Percentiles rank a stretch among this genome's conserved stretches.
Evolutionary conservation across 2,329 filamentous ascomycete genomes (phyloP).

Genomic region (Aureobasidium leucospermi): DNA sequence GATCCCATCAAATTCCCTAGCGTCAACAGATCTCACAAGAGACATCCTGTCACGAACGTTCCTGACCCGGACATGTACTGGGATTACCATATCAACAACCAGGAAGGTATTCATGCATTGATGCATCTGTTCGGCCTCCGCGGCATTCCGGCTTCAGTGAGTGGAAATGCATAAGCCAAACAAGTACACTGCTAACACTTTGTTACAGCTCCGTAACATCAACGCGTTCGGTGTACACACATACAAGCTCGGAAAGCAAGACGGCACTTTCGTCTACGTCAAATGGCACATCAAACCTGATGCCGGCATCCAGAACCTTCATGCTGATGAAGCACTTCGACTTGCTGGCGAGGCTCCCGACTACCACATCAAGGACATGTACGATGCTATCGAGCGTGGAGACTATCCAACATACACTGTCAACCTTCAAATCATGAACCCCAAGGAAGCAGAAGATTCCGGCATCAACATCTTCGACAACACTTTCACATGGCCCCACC

Average conservation of each 20-base stretch:
- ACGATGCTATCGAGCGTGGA: conserved; percentile 38
- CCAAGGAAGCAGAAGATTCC: conserved; percentile 42
- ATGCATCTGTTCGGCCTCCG: conserved; percentile 47
- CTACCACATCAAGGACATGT: conserved; percentile 33
- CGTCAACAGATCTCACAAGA: conserved; percentile 30
- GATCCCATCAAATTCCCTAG: conserved; percentile 37
- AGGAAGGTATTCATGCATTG: conserved; percentile 42
- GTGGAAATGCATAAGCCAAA: not conserved
- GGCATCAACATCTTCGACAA: conserved; percentile 49
- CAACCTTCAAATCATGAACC: conserved; percentile 48
- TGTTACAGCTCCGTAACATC: conserved; percentile 31
- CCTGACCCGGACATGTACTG: conserved; percentile 29
- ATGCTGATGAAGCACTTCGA: conserved; percentile 29
- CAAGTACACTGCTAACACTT: not conserved
- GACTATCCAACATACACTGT: conserved; percentile 46
- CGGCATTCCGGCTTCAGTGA: conserved; percentile 37
- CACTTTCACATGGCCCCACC: conserved; percentile 49
- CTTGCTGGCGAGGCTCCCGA: conserved; percentile 32
- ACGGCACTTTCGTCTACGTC: conserved; percentile 44
- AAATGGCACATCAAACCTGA: conserved; percentile 46
- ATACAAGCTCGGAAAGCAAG: conserved; percentile 25
- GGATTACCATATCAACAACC: conserved; percentile 36
- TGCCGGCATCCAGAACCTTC: conserved; percentile 40
- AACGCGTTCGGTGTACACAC: conserved; percentile 45
- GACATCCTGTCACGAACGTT: conserved; percentile 27